Base-by-base conservation (phyloP, 148 eudicot species). In the Salicornia ramosissima region DNA sequence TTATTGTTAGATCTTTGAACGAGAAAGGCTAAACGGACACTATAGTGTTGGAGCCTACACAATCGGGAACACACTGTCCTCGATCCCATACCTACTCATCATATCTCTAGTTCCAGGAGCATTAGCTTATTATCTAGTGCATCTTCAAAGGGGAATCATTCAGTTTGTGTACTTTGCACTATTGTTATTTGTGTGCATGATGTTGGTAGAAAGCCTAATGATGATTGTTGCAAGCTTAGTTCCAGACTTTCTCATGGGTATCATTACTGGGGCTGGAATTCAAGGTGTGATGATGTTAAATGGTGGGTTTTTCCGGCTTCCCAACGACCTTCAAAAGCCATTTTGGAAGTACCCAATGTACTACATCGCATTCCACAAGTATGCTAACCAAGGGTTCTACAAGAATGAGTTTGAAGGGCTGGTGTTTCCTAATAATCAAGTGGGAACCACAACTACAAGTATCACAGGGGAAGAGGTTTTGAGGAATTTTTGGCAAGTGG, bases 201-300 rank as follows among this genome's bases (percentile, higher is more conserved):
- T 83, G 51, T 19, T 86, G 45, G 86, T 86, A 1, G 89, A 86
- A 69, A 86, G 89, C 80, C 77, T 83, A 40, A 86, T 86, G 89
- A 86, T 86, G 89, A 83, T 77, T 9, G 86, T 86, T 0, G 82
- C 89, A 0, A 83, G 85, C 65, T 1, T 81, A 1, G 89, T 86
- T 10, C 89, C 89, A 0, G 82, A 83, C 55, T 86, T 79, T 30
- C 86, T 83, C 5, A 83, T 86, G 89, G 89, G 89, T 0, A 83
- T 86, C 58, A 83, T 86, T 10, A 83, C 89, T 0, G 85, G 86
- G 0, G 89, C 89, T 0, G 85, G 85, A 34, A 81, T 86, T 6
- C 89, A 86, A 73, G 83, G 89, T 1, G 75, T 83, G 40, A 86
- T 86, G 89, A 79, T 86, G 80, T 52, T 86, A 15, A 79, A 75